Conservation (phyloP, 371 early-diverging fungal species). For the Cokeromyces recurvatus region DNA sequence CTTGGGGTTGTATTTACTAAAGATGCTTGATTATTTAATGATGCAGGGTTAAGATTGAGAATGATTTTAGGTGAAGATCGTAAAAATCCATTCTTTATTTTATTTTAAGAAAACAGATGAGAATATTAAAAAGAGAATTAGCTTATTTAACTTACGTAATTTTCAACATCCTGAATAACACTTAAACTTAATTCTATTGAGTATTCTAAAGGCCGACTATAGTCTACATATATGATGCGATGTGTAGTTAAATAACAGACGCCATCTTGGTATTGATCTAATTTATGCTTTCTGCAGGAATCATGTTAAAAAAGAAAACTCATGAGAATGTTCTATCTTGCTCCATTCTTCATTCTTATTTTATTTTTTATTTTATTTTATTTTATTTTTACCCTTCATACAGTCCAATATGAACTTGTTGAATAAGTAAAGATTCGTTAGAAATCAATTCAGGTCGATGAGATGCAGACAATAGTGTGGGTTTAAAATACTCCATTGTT, state of each 20-base stretch:
- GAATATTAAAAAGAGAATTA: not conserved
- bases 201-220: slow-evolving; percentile 44
- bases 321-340: not conserved
- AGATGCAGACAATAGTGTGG: slow-evolving; percentile 51
- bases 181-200: slow-evolving; percentile 56
- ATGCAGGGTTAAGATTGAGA: slow-evolving; percentile 30
- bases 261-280: slow-evolving; percentile 68
- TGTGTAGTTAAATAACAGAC: slow-evolving; percentile 72
- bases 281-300: slow-evolving; percentile 41
- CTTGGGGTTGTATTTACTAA: slow-evolving; percentile 9
- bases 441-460: slow-evolving; percentile 50
- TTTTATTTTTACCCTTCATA: not conserved
- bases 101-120: no score
- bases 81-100: slow-evolving; percentile 58
- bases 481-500: slow-evolving; percentile 49
- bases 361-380: not conserved
- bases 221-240: slow-evolving; percentile 76
- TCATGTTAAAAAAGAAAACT: no score
- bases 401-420: slow-evolving; percentile 41
- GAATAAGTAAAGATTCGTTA: slow-evolving; percentile 52
- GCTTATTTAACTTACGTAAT: slow-evolving; percentile 43
- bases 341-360: not conserved
- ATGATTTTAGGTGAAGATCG: slow-evolving; percentile 66
- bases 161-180: slow-evolving; percentile 44
- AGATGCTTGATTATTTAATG: not conserved